Percentiles rank a stretch among this genome's conserved stretches.
Evolutionary conservation across 768 basidiomycete genomes (phyloP).

Genomic region (Suillus lakei): DNA sequence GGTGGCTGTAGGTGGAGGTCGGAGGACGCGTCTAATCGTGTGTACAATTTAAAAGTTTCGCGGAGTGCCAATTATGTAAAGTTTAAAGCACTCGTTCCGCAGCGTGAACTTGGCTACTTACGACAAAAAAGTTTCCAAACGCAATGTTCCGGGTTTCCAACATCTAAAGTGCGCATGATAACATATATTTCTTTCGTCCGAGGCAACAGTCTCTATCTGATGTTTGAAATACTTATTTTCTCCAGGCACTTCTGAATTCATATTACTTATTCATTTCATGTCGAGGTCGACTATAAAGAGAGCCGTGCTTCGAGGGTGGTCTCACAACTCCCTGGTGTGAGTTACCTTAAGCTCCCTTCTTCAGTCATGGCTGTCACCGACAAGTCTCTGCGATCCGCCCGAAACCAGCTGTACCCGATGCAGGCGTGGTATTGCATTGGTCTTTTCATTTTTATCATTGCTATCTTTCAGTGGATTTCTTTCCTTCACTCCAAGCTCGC

Average conservation of each 20-base stretch:
- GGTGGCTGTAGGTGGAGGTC: neutral
- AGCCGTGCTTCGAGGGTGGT: neutral
- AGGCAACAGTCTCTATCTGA: neutral
- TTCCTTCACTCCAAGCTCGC: constrained; percentile 20
- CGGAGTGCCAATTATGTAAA: neutral
- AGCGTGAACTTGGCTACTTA: too few species aligned
- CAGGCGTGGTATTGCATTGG: constrained; percentile 19
- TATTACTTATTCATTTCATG: neutral
- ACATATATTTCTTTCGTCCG: neutral
- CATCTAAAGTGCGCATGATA: neutral
- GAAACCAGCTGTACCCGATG: constrained; percentile 13
- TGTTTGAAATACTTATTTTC: neutral
- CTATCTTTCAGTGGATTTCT: constrained; percentile 16
- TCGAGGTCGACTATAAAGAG: neutral
- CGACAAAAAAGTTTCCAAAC: neutral
- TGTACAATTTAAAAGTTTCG: neutral
- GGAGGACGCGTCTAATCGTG: neutral
- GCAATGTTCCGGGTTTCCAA: neutral
- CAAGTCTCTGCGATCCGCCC: neutral
- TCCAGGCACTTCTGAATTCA: neutral
- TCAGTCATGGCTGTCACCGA: constrained; percentile 10
- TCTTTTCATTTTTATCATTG: constrained; percentile 18
- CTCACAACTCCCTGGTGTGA: neutral
- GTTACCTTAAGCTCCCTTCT: neutral
- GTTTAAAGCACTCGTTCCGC: neutral